Base-by-base conservation (phyloP, 208 protist genomes). In the Crithidia fasciculata region DNA sequence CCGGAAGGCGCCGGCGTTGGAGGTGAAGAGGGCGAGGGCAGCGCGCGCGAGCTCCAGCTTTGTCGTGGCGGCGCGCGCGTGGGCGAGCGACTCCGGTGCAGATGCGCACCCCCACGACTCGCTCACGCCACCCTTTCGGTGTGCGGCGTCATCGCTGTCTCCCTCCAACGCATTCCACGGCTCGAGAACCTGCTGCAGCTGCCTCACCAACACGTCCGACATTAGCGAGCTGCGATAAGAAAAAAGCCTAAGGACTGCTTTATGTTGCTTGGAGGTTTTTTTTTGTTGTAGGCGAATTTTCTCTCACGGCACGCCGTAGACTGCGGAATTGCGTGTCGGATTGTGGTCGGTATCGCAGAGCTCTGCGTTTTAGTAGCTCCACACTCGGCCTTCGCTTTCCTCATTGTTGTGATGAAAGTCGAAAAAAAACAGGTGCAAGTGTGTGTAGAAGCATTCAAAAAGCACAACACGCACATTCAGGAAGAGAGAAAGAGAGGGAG, bases 1-100 rank as follows among this genome's bases (percentile, higher is more conserved):
- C 15, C 87, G 88, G 62, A 91, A 96, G 37, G 79, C 76, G 5
- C 88, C 88, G 12, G 87, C 64, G 77, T 94, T 94, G 60, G 89
- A 94, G 16, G 83, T 75, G 58, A 92, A 96, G n/a, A 96, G 75
- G 3, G 86, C 85, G 43, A 96, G 81, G 3, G 84, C 89, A 6
- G 91, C 88, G 8, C 91, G 87, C 2, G 86, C 74, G 16, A 96
- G 66, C 74, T 96, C 89, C 19, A 96, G 50, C 76, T 80, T 58
- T 41, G 77, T 69, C 64, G 78, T 62, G 76, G 81, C 63, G 75
- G 75, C 43, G 4, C 64, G 64, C 9, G 64, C 64, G 52, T 59
- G 37, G 2, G 49, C 52, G 6, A 69, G 13, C 36, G 62, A 37
- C 16, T 52, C 66, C 28, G 41, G 49, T 41, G 55, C 5, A 4